Evolutionary conservation across 2,329 filamentous ascomycete genomes (phyloP).

Genomic region (Penicillium sp.): DNA sequence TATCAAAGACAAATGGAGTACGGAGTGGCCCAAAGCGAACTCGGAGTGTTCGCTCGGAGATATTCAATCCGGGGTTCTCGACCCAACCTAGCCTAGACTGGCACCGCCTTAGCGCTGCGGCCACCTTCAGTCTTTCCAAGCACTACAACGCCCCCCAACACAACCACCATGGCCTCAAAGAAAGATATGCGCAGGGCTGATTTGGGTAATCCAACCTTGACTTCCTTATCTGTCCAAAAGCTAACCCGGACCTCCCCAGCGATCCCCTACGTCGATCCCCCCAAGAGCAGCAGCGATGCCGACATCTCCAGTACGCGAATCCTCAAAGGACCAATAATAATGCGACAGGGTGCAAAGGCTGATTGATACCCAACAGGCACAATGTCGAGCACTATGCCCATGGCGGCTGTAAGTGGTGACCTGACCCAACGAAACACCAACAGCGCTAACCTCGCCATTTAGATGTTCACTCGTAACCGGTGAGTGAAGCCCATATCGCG

Average conservation of each 20-base stretch:
- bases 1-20: not conserved
- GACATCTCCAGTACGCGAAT: constrained; percentile 72
- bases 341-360: constrained; percentile 6
- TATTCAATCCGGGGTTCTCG: constrained; percentile 11
- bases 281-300: constrained; percentile 60
- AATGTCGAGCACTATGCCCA: constrained; percentile 78
- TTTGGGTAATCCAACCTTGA: constrained; percentile 57
- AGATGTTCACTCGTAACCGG: constrained; percentile 90
- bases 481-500: constrained; percentile 43
- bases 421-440: constrained; percentile 9
- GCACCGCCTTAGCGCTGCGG: constrained; percentile 8
- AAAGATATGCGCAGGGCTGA: constrained; percentile 77
- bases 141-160: constrained; percentile 8
- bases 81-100: constrained; percentile 7
- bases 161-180: constrained; percentile 58
- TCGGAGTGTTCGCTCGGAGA: constrained; percentile 1
- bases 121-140: constrained; percentile 1
- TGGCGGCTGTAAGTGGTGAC: constrained; percentile 70
- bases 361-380: constrained; percentile 48
- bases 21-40: not conserved
- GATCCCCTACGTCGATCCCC: constrained; percentile 82
- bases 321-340: not conserved
- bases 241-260: constrained; percentile 54
- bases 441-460: constrained; percentile 20
- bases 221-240: not conserved